phyloP scores from a whole-genome alignment of 2,329 filamentous ascomycete genomes.

The Simplicillium sp. region DNA sequence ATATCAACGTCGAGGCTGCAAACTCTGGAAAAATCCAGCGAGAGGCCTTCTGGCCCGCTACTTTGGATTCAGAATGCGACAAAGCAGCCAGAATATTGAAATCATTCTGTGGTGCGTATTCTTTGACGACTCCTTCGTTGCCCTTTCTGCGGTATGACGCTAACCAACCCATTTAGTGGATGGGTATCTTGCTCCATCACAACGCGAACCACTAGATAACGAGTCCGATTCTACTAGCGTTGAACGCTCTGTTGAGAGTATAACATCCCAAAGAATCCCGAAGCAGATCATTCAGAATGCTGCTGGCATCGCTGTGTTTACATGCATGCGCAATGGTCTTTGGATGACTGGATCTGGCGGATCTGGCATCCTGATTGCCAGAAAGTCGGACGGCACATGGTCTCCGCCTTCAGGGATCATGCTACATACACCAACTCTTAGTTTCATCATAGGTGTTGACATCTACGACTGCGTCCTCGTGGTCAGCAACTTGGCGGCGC shows the following conservation, averaged over 20 bases:
- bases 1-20: constrained; percentile 24
- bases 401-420: constrained; percentile 85
- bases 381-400: constrained; percentile 81
- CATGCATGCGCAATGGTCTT: constrained; percentile 86
- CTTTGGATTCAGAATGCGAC: constrained; percentile 80
- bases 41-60: constrained; percentile 79
- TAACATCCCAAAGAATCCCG: constrained; percentile 71
- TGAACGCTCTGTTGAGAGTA: constrained; percentile 42
- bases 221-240: constrained; percentile 17
- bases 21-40: constrained; percentile 23
- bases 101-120: constrained; percentile 72
- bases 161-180: constrained; percentile 29
- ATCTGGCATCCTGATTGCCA: constrained; percentile 75
- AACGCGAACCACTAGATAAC: constrained; percentile 19
- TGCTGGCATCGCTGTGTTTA: constrained; percentile 86
- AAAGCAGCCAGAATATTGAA: constrained; percentile 84
- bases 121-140: not conserved
- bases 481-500: constrained; percentile 75
- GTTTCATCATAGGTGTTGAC: constrained; percentile 85
- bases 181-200: constrained; percentile 41
- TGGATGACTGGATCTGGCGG: constrained; percentile 90
- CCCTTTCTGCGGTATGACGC: not conserved
- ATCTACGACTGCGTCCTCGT: constrained; percentile 94
- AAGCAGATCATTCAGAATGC: constrained; percentile 78
- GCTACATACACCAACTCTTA: constrained; percentile 79